Evolutionary conservation across 805 yeast species (phyloP).

Genomic region (Candida silvicultrix): DNA sequence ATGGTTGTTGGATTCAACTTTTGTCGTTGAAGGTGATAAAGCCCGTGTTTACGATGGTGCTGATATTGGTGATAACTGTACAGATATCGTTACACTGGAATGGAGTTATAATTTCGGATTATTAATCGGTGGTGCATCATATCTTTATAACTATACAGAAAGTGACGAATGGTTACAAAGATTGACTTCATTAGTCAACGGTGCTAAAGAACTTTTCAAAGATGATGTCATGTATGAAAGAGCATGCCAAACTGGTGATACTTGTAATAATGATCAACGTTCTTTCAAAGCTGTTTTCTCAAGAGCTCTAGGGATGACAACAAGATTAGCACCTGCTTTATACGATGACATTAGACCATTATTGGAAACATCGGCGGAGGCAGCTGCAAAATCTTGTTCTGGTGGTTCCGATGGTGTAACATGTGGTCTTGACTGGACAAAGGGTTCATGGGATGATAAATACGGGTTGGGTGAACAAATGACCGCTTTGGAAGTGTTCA

Average conservation of each 20-base stretch:
- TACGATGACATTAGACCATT: slow-evolving; percentile 34
- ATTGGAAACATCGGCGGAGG: slow-evolving; percentile 48
- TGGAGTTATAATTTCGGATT: slow-evolving; percentile 75
- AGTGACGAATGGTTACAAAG: slow-evolving; percentile 45
- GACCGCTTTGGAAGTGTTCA: slow-evolving; percentile 61
- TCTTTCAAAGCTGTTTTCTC: slow-evolving; percentile 68
- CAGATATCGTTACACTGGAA: slow-evolving; percentile 39
- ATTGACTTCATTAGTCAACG: slow-evolving; percentile 35
- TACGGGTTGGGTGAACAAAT: slow-evolving; percentile 81
- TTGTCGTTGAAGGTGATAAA: slow-evolving; percentile 30
- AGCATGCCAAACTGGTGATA: slow-evolving; percentile 45
- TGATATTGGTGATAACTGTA: slow-evolving; percentile 39
- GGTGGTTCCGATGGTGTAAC: slow-evolving; percentile 76
- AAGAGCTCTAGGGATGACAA: slow-evolving; percentile 55
- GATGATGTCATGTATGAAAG: slow-evolving; percentile 51
- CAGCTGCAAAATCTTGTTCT: slow-evolving; percentile 63
- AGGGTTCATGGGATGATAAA: slow-evolving; percentile 50
- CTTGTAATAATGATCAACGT: slow-evolving; percentile 72
- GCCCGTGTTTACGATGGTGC: slow-evolving; percentile 54
- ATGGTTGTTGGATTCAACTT: slow-evolving; percentile 49
- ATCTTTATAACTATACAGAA: slow-evolving; percentile 55
- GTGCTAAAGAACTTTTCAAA: slow-evolving; percentile 42
- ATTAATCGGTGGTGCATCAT: slow-evolving; percentile 65
- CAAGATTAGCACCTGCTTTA: slow-evolving; percentile 45
- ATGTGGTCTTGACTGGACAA: slow-evolving; percentile 67